A percentile compares a stretch with the other conserved stretches of the same genome.
Evolutionary conservation across 108 stramenopile species (phyloP).

Genomic region (Skeletonema potamos): DNA sequence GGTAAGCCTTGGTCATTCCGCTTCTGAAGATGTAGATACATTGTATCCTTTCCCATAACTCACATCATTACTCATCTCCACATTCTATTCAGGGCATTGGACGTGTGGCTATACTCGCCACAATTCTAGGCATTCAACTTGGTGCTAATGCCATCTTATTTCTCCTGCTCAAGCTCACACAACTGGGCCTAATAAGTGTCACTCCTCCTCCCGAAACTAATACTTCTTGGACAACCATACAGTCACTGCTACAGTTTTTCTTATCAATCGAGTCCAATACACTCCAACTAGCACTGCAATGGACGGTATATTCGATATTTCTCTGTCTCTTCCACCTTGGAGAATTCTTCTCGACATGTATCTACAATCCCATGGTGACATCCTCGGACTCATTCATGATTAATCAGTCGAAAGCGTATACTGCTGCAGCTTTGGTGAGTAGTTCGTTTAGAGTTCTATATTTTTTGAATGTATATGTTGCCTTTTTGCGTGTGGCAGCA

Average conservation of each 20-base stretch:
- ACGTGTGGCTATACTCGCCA: constrained; percentile 49
- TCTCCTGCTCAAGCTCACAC: constrained; percentile 9
- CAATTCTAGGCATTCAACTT: constrained; percentile 45
- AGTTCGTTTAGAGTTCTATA: not conserved
- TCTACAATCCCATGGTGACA: constrained; percentile 71
- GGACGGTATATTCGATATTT: constrained; percentile 69
- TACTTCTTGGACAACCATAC: constrained; percentile 1
- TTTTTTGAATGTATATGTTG: not conserved
- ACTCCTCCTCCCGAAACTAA: constrained; percentile 1
- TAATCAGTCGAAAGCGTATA: constrained; percentile 92
- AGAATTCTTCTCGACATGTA: constrained; percentile 84
- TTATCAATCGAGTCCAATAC: constrained; percentile 3
- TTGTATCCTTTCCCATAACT: not conserved
- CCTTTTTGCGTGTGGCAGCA: not conserved
- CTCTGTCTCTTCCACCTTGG: constrained; percentile 79
- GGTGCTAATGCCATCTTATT: constrained; percentile 48
- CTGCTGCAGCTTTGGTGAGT: constrained; percentile 79
- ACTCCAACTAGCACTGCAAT: constrained; percentile 51
- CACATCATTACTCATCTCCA: not conserved
- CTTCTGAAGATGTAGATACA: no score
- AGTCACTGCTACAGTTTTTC: not conserved
- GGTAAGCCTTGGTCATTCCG: no score
- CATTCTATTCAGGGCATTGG: constrained; percentile 30
- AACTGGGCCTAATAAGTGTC: not conserved
- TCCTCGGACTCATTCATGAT: constrained; percentile 87